Percentiles rank a stretch among this genome's conserved stretches.
These are phyloP conservation scores for Crotalaria pallida DNA, from an alignment of 306 rosid genomes.

Conservation along the genomic window DNA sequence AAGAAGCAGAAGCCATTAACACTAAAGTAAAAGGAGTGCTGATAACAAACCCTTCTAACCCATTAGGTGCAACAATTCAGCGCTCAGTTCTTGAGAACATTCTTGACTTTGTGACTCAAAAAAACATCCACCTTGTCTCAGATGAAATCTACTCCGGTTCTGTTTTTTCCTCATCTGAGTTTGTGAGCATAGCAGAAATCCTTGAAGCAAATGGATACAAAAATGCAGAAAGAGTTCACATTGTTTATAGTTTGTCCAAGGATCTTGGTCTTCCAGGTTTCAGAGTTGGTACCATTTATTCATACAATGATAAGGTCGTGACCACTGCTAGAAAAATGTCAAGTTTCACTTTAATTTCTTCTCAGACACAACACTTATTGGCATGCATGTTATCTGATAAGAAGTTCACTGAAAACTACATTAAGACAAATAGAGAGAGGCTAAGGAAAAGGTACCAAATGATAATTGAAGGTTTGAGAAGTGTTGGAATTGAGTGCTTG, in stretches of 20 bases:
- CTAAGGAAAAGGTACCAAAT: constrained; percentile 60
- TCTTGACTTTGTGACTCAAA: constrained; percentile 53
- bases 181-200: constrained; percentile 72
- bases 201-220: constrained; percentile 37
- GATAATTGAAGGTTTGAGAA: constrained; percentile 61
- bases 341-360: constrained; percentile 80
- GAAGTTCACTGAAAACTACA: constrained; percentile 50
- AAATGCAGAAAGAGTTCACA: constrained; percentile 67
- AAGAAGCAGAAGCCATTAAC: constrained; percentile 46
- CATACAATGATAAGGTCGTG: constrained; percentile 83
- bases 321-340: constrained; percentile 90
- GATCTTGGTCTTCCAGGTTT: constrained; percentile 96
- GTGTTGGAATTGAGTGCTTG: constrained; percentile 70
- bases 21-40: constrained; percentile 63
- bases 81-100: constrained; percentile 48
- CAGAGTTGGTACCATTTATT: constrained; percentile 74
- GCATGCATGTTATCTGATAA: constrained; percentile 65
- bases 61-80: constrained; percentile 71
- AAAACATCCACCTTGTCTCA: constrained; percentile 84
- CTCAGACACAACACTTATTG: constrained; percentile 75
- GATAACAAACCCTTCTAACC: constrained; percentile 91
- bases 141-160: constrained; percentile 97
- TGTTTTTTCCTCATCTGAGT: constrained; percentile 56
- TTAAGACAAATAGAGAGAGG: constrained; percentile 58
- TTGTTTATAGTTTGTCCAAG: constrained; percentile 87